Evolutionary conservation across 345 rosid genomes (phyloP).

Genomic region (Lumnitzera racemosa): DNA sequence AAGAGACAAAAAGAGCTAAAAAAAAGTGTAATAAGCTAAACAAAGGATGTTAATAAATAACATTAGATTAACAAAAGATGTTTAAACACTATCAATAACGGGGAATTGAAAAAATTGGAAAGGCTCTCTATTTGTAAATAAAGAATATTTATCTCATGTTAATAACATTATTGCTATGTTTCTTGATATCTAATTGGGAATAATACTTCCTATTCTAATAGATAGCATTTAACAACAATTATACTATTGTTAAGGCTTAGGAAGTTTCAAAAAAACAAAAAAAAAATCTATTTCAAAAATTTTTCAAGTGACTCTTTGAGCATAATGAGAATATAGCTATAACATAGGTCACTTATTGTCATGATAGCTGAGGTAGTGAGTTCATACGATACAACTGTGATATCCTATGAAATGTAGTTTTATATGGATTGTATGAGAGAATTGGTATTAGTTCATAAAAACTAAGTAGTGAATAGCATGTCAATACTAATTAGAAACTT

Average conservation of each 20-base stretch:
- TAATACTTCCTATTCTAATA: slow-evolving; percentile 97
- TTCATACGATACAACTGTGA: slow-evolving; percentile 89
- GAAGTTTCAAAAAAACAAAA: neutral
- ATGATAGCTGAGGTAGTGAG: slow-evolving; percentile 82
- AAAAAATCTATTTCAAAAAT: too few relatives aligned
- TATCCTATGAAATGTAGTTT: too few relatives aligned
- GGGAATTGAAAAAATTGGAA: neutral
- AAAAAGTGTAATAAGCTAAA: too few relatives aligned
- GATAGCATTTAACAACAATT: slow-evolving; percentile 67
- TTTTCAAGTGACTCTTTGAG: too few relatives aligned
- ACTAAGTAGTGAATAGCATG: too few relatives aligned
- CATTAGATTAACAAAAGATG: neutral
- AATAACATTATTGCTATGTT: too few relatives aligned
- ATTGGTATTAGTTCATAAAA: too few relatives aligned
- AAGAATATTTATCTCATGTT: slow-evolving; percentile 20
- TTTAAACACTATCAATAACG: neutral
- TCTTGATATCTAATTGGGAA: slow-evolving; percentile 96
- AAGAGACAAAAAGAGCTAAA: too few relatives aligned
- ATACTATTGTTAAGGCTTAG: slow-evolving; percentile 3
- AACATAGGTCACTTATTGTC: slow-evolving; percentile 57
- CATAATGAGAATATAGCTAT: too few relatives aligned
- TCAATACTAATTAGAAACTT: too few relatives aligned
- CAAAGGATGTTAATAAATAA: neutral
- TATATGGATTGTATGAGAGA: too few relatives aligned
- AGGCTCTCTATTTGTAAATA: too few relatives aligned